phyloP scores from a whole-genome alignment of 768 basidiomycete species.

The Chalciporus pseudorubinellus region DNA sequence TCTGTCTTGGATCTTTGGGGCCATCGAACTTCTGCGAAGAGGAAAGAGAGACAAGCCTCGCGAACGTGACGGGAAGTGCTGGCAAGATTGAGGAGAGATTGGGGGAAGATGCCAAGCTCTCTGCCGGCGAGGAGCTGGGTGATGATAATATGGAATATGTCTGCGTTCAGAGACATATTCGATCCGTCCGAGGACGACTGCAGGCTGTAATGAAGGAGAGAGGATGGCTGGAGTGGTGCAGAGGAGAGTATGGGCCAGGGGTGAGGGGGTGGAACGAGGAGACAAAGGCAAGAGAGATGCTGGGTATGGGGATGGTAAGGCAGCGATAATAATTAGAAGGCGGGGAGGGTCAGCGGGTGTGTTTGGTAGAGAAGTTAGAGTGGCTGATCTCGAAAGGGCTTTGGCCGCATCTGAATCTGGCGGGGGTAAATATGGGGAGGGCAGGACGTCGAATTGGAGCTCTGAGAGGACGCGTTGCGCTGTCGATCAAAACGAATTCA shows the following conservation, averaged over 20 bases:
- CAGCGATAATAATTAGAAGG: too few relatives aligned
- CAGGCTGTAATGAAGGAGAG: conserved; percentile 6
- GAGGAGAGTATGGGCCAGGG: conserved; percentile 1
- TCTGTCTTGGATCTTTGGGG: conserved; percentile 30
- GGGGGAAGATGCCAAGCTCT: conserved; percentile 1
- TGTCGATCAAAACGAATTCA: conserved; percentile 18
- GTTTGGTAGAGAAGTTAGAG: neutral
- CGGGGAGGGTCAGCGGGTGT: neutral
- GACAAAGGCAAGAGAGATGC: conserved; percentile 9
- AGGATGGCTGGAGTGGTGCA: neutral
- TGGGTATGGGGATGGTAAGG: conserved; percentile 15
- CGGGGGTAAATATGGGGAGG: conserved; percentile 14
- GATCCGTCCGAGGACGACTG: neutral
- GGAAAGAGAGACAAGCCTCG: conserved; percentile 29
- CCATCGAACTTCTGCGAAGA: conserved; percentile 34
- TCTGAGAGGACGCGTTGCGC: conserved; percentile 1
- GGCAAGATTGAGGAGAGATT: conserved; percentile 25
- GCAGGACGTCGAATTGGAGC: neutral
- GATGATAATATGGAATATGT: conserved; percentile 36
- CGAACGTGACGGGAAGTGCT: conserved; percentile 25
- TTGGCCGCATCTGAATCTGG: conserved; percentile 2
- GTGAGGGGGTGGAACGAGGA: neutral
- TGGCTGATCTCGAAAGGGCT: conserved; percentile 8
- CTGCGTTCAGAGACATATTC: conserved; percentile 33
- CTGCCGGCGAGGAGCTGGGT: conserved; percentile 15